Base-by-base conservation (phyloP, 2,329 filamentous ascomycete species). In the Penicillium sp. region DNA sequence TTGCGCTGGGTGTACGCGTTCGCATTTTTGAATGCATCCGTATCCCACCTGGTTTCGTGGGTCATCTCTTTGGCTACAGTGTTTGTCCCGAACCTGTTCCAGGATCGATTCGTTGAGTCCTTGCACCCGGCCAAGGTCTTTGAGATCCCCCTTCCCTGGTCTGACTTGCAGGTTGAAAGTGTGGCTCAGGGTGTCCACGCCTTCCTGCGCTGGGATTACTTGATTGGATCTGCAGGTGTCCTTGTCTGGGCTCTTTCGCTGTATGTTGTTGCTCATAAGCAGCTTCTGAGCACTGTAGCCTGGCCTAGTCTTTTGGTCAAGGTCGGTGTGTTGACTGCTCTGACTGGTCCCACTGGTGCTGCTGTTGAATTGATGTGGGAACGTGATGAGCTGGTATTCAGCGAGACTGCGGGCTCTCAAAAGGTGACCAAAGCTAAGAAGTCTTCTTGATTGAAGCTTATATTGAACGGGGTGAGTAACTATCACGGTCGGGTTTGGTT, bases 121-220 rank as follows among this genome's bases (percentile, higher is more conserved):
- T 68, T 78, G 21, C 73, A 75, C 39, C 74, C 79, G 2, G 59
- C 56, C 2, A 65, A 67, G 21, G 71, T 80, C 2, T 79, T 77
- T 46, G 47, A 53, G 3, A 47, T 69, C n/a, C 56, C 70, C 14
- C 71, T 76, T 5, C 69, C 70, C 3, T 74, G 75, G 60, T 60
- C 67, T 23, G 55, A 65, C 6, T 40, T 65, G 24, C 55, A 64
- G 31, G 67, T 74, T n/a, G 56, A 67, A 16, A 67, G 62, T 6
- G 49, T 80, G 11, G 71, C 73, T 11, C 68, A 75, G 18, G 77
- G 80, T 0, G 72, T 75, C 9, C 72, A 77, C 33, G 70, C 68
- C 34, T 79, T 83, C 56, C 58, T 83, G 26, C 74, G 79, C 31
- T 83, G 79, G 75, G 80, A 83, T 60, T 67, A 80, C 10, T 63